A percentile compares a stretch with the other conserved stretches of the same genome.
phyloP scores from a whole-genome alignment of 2,329 filamentous ascomycete genomes.

The Pseudogymnoascus sp. region DNA sequence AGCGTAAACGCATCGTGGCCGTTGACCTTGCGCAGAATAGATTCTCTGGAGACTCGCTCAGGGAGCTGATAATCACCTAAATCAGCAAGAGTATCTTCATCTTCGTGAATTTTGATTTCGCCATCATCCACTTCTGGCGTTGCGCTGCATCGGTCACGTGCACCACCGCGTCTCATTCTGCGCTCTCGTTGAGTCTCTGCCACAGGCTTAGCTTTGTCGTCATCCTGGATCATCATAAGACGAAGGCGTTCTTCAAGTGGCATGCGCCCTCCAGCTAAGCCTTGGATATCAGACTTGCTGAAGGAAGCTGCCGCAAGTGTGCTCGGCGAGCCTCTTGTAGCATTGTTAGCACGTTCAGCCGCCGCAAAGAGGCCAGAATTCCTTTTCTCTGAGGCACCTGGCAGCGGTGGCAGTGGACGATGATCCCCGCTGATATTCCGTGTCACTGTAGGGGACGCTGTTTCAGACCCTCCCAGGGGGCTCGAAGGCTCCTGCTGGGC shows the following conservation, averaged over 20 bases:
- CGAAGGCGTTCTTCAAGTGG: conserved; percentile 77
- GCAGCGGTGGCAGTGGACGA: conserved; percentile 78
- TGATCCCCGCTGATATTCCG: conserved; percentile 71
- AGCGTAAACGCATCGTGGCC: conserved; percentile 47
- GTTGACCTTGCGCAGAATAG: conserved; percentile 82
- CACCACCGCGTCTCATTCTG: conserved; percentile 54
- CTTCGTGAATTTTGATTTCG: conserved; percentile 37
- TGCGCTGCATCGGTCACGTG: conserved; percentile 35
- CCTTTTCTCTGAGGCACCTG: conserved; percentile 43
- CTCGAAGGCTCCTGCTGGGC: conserved; percentile 37
- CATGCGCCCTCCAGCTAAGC: conserved; percentile 67
- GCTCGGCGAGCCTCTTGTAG: conserved; percentile 61
- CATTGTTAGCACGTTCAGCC: conserved; percentile 60
- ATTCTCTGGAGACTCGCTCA: conserved; percentile 82
- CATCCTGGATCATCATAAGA: conserved; percentile 79
- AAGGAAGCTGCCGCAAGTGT: conserved; percentile 59
- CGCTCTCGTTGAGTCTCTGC: conserved; percentile 61
- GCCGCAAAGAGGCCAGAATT: conserved; percentile 53
- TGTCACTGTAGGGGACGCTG: conserved; percentile 22
- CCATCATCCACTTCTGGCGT: conserved; percentile 24
- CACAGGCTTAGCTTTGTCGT: conserved; percentile 47
- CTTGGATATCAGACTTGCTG: conserved; percentile 70
- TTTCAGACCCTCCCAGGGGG: conserved; percentile 40
- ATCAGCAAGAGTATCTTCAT: conserved; percentile 52
- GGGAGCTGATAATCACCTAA: conserved; percentile 57